Conservation (phyloP, 2,329 filamentous ascomycete genomes). For the Sporothrix sp. region DNA sequence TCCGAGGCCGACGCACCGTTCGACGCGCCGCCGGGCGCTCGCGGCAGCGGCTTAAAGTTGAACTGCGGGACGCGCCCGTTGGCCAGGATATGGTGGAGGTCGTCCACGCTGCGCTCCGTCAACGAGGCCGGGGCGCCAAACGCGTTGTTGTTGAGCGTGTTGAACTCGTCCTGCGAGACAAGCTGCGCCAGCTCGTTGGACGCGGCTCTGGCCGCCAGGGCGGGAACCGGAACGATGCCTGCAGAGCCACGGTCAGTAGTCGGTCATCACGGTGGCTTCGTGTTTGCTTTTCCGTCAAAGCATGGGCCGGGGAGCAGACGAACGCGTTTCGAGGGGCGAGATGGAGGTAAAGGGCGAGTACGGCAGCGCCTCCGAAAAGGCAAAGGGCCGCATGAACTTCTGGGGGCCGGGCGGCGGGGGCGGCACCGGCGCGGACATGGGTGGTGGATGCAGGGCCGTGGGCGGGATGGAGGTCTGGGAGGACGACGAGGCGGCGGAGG, state of each 20-base stretch:
- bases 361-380: conserved; percentile 67
- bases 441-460: conserved; percentile 1
- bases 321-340: conserved; percentile 67
- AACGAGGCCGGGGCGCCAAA: conserved; percentile 2
- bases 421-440: conserved; percentile 9
- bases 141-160: conserved; percentile 60
- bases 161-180: conserved; percentile 47
- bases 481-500: conserved; percentile 4
- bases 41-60: conserved; percentile 47
- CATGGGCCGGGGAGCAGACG: conserved; percentile 19
- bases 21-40: conserved; percentile 21
- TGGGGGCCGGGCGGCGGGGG: conserved; percentile 11
- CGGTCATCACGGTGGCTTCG: not conserved
- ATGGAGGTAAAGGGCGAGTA: conserved; percentile 75
- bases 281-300: not conserved
- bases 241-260: not conserved
- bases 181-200: conserved; percentile 41
- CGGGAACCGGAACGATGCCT: conserved; percentile 60
- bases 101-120: conserved; percentile 56
- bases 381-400: conserved; percentile 38
- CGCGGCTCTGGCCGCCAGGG: conserved; percentile 46
- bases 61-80: conserved; percentile 62
- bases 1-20: conserved; percentile 11
- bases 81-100: conserved; percentile 60
- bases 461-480: conserved; percentile 6